Base-by-base conservation (phyloP, 2,329 filamentous ascomycete species). In the Trichophyton verrucosum region DNA sequence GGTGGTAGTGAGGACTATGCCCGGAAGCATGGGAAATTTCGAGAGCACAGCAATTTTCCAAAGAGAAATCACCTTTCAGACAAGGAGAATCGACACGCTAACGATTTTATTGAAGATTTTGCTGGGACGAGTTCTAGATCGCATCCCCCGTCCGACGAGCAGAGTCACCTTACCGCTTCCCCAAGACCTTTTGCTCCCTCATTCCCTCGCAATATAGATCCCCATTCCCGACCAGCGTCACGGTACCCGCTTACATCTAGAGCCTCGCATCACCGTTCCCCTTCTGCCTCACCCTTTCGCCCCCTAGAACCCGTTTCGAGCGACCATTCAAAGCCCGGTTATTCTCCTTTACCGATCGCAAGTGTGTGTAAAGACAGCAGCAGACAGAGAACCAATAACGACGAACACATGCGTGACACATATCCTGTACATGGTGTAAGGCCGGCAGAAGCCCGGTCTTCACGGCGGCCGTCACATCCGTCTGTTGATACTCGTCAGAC, bases 401-500 rank as follows among this genome's bases (percentile, higher is more conserved):
- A 72, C 59, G 65, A 65, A 63, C 65, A 67, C 40, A 62, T 67
- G 30, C 72, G 69, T 61, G 72, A 74, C 65, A 63, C 67, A 56
- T 73, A 72, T 61, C 63, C 70, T 27, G 67, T 67, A 40, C 71
- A 72, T 66, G 69, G 67, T 33, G 69, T 67, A 64, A 72, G 70
- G 65, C 63, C 65, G 57, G 71, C 68, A 60, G 71, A 75, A 63
- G 62, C 65, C 30, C 68, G 68, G 3, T 66, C 67, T 58, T 70
- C 69, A 61, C 69, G 65, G 55, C 71, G 77, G 42, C 72, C 74
- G 24, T 69, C 75, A 55, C 71, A 75, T 42, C 73, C 75, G 57
- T 73, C 73, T 62, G 65, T 75, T 57, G 74, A 78, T 61, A 73
- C 73, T 22, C 73, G 76, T 44, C 77, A 79, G 60, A 63, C 66